Percentiles rank a stretch among this genome's conserved stretches.
phyloP scores from a whole-genome alignment of 495 filamentous ascomycete genomes.

The Daldinia bambusicola region DNA sequence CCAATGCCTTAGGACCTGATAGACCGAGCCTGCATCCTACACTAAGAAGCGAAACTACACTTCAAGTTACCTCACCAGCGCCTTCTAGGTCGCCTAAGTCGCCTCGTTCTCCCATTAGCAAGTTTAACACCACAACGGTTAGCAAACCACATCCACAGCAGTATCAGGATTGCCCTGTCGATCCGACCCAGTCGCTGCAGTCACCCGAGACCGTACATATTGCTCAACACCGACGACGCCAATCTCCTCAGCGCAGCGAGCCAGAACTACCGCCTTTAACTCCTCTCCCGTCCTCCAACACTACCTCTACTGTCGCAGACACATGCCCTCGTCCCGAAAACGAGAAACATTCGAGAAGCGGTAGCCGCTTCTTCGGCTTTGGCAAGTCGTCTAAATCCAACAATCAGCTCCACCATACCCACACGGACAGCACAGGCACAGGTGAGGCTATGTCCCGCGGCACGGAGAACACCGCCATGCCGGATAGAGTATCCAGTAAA shows the following conservation, averaged over 20 bases:
- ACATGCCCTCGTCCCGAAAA: conserved; percentile 33
- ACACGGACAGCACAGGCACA: conserved; percentile 47
- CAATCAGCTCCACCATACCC: conserved; percentile 53
- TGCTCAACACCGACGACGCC: conserved; percentile 43
- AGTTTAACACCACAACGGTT: conserved; percentile 48
- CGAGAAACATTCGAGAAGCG: conserved; percentile 47
- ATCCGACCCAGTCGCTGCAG: conserved; percentile 49
- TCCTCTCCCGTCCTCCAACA: conserved; percentile 31
- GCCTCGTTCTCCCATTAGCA: conserved; percentile 63
- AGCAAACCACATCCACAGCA: conserved; percentile 42
- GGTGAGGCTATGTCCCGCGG: conserved; percentile 59
- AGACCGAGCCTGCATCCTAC: conserved; percentile 43
- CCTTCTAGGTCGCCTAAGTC: conserved; percentile 61
- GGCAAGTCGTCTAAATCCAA: conserved; percentile 53
- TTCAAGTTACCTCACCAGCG: conserved; percentile 51
- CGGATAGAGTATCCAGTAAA: conserved; percentile 52
- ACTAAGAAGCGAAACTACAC: conserved; percentile 43
- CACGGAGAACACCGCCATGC: conserved; percentile 50
- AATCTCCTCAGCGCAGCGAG: conserved; percentile 40
- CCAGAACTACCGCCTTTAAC: conserved; percentile 39
- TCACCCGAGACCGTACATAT: conserved; percentile 52
- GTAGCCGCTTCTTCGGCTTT: conserved; percentile 58
- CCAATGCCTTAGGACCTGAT: conserved; percentile 36
- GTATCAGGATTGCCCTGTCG: conserved; percentile 44
- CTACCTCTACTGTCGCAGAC: conserved; percentile 20